Evolutionary conservation across 805 yeast genomes (phyloP), one percentile per base, ranked within the genome.

Genomic region (Novakomyces olei): DNA sequence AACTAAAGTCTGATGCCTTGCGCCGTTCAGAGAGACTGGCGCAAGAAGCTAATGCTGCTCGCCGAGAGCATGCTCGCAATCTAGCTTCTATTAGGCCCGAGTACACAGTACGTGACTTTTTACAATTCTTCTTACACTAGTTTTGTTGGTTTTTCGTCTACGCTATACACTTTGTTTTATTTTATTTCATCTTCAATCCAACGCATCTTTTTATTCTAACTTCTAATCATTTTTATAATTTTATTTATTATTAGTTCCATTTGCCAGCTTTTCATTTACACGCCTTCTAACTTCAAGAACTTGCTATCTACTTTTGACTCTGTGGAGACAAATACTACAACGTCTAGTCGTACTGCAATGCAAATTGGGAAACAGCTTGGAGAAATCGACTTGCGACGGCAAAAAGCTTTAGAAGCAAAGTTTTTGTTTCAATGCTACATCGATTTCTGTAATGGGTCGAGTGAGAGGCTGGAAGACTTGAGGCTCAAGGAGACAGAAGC

Each of bases 41-140:
- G 30, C 54, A 53, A 14, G 69, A 67, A n/a, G n/a, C n/a, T n/a
- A 14, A 79, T 74, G 1, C 61, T 65, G 2, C 57, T 60, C 15
- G 65, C 61, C 39, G 88, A 79, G 48, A 48, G 70, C 32, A 60
- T 61, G 28, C 92, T 81, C 49, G 67, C 76, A 36, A 57, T 63
- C 37, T 74, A 70, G 44, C 73, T 80, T 8, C 47, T 76, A 7
- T n/a, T n/a, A n/a, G n/a, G n/a, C n/a, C n/a, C n/a, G n/a, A n/a
- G n/a, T n/a, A n/a, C n/a, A n/a, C n/a, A n/a, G n/a, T n/a, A n/a
- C n/a, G n/a, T n/a, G n/a, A n/a, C n/a, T n/a, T n/a, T n/a, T n/a
- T n/a, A n/a, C n/a, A n/a, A n/a, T n/a, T n/a, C n/a, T n/a, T n/a
- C n/a, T n/a, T n/a, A n/a, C n/a, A n/a, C n/a, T n/a, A n/a, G n/a